Base-by-base conservation (phyloP, 805 yeast genomes). In the Metschnikowia orientalis region DNA sequence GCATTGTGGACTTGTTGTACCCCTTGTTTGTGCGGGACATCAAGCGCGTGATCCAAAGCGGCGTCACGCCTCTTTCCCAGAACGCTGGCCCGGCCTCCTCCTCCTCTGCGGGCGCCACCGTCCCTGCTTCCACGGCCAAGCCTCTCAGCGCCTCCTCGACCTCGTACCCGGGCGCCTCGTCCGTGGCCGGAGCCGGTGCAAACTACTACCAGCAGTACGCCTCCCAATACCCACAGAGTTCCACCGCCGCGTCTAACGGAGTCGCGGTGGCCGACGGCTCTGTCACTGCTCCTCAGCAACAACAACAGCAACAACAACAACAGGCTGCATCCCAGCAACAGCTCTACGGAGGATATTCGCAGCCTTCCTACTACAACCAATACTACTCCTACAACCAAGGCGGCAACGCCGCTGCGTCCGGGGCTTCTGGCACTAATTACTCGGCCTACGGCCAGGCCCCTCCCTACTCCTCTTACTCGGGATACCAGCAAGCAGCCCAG, bases 21-120 rank as follows among this genome's bases (percentile, higher is more conserved):
- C 59, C 59, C 7, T 45, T 54, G 38, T 54, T 54, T 35, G 88
- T 82, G 22, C 70, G 81, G 34, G 90, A 84, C 54, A 81, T 84
- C 50, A 80, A 81, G 54, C 48, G 74, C 30, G 71, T 66, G 12
- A 66, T 66, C 33, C 71, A 65, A 38, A 63, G 69, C 3, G 71
- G 71, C 12, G 68, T 65, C 8, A 64, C 67, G 5, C 69, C 71
- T 4, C 47, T 49, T 8, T 27, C 46, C 11, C 47, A 28, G 26
- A 19, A 34, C 8, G 24, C 39, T 12, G 41, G 22, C 5, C 32
- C 45, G 8, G 17, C 30, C 5, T 15, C 35, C n/a, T 23, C 32
- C n/a, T 15, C 32, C 18, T n/a, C 32, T 3, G 31, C 41, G 12
- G 23, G 21, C 10, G 29, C 29, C 9, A 23, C 27, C 20, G 18